Percentiles rank a stretch among this genome's conserved stretches.
phyloP scores from a whole-genome alignment of 2,329 filamentous ascomycete genomes.

The Pseudohalonectria lignicola region DNA sequence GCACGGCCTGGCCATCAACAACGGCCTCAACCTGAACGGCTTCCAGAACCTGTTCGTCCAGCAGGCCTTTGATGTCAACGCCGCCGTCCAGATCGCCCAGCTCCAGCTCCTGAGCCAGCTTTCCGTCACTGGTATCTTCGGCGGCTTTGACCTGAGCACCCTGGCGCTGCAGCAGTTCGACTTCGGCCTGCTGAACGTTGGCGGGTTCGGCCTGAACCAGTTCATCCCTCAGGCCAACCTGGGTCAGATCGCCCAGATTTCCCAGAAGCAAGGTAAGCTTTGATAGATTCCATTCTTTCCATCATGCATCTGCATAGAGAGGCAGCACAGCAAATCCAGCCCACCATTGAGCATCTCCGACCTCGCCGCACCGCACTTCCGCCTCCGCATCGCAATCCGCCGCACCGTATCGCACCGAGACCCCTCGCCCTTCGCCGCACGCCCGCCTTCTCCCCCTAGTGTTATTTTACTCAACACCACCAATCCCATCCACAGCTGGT shows the following conservation, averaged over 20 bases:
- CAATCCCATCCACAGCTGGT: no score
- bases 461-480: no score
- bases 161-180: constrained; percentile 12
- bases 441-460: not conserved
- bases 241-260: constrained; percentile 12
- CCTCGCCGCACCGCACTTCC: no score
- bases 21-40: constrained; percentile 31
- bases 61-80: constrained; percentile 7
- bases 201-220: constrained; percentile 14
- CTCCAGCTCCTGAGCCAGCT: constrained; percentile 15
- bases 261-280: constrained; percentile 7
- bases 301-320: not conserved
- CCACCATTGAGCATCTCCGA: no score
- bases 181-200: constrained; percentile 12
- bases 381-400: no score
- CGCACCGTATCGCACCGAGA: not conserved
- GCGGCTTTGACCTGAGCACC: constrained; percentile 15
- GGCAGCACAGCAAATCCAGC: not conserved
- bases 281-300: not conserved
- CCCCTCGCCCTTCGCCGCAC: not conserved
- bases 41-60: constrained; percentile 25
- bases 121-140: constrained; percentile 13
- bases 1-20: constrained; percentile 25
- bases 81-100: constrained; percentile 11
- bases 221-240: constrained; percentile 11